A percentile compares a stretch with the other conserved stretches of the same genome.
Conservation (phyloP, 208 protist species). For the Trypanosoma vivax region DNA sequence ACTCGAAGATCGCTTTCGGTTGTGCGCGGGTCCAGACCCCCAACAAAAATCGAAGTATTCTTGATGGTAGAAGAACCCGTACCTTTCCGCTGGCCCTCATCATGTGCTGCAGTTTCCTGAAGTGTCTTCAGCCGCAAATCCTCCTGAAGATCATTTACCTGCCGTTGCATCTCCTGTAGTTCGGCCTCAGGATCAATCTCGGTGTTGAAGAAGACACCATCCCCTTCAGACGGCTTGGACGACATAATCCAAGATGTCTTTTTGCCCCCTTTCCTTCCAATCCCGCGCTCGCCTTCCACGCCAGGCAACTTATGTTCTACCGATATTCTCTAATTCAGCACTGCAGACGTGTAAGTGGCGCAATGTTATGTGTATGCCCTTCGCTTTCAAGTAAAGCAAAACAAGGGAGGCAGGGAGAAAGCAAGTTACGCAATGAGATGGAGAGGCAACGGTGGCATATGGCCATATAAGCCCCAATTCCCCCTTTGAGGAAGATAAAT, state of each 20-base stretch:
- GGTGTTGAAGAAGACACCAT: constrained; percentile 27
- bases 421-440: too few species aligned
- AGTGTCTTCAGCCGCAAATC: constrained; percentile 76
- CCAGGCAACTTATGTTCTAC: too few species aligned
- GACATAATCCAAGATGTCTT: constrained; percentile 11
- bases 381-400: too few species aligned
- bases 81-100: constrained; percentile 80
- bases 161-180: constrained; percentile 68
- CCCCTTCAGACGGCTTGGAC: constrained; percentile 12
- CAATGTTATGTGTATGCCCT: too few species aligned
- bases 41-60: constrained; percentile 90
- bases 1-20: constrained; percentile 88
- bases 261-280: too few species aligned
- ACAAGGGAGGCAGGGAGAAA: too few species aligned
- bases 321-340: too few species aligned
- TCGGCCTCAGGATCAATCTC: constrained; percentile 64
- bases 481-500: too few species aligned
- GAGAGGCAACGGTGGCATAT: too few species aligned
- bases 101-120: constrained; percentile 69
- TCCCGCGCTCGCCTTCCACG: too few species aligned
- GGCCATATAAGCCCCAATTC: too few species aligned
- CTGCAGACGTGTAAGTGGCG: too few species aligned
- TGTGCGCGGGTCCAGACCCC: constrained; percentile 81
- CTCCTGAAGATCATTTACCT: constrained; percentile 82
- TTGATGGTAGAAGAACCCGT: constrained; percentile 21